phyloP scores from a whole-genome alignment of 176 grass and related monocot genomes.

The Paspalum vaginatum region DNA sequence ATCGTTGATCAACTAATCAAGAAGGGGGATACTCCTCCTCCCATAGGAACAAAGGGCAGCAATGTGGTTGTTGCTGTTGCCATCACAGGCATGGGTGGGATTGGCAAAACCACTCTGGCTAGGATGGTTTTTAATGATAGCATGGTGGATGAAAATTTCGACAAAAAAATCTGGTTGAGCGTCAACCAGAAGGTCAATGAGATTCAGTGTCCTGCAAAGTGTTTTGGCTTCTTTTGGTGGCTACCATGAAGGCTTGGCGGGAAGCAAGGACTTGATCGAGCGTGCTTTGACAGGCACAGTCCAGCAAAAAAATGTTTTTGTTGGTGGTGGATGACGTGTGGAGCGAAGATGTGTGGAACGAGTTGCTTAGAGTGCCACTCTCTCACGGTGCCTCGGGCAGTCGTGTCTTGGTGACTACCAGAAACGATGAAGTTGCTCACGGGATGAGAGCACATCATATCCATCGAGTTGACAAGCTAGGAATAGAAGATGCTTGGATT shows the following conservation, averaged over 20 bases:
- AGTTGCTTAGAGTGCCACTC: slow-evolving; percentile 8
- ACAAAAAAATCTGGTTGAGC: slow-evolving; percentile 7
- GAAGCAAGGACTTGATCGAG: not conserved
- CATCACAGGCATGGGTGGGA: slow-evolving; percentile 31
- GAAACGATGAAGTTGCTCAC: not conserved
- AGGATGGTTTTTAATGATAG: slow-evolving; percentile 28
- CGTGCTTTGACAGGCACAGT: not conserved
- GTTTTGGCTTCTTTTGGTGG: not conserved
- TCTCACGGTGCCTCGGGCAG: not conserved
- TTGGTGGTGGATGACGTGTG: slow-evolving; percentile 49
- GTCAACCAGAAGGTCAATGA: not conserved
- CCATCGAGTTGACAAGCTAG: slow-evolving; percentile 30
- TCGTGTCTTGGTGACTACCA: slow-evolving; percentile 36
- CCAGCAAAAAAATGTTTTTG: slow-evolving; percentile 8
- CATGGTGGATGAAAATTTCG: not conserved
- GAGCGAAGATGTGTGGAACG: slow-evolving; percentile 28
- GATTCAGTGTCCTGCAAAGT: not conserved
- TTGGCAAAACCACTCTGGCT: slow-evolving; percentile 52
- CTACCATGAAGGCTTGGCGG: not conserved
- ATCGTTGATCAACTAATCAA: slow-evolving; percentile 25
- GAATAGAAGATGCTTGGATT: slow-evolving; percentile 25
- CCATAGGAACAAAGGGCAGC: no score
- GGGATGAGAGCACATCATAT: not conserved
- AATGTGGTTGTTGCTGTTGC: not conserved
- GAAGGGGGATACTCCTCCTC: not conserved